Percentiles rank a stretch among this genome's conserved stretches.
phyloP scores from a whole-genome alignment of 1,284 basidiomycete species.

The Xanthoconium separans region DNA sequence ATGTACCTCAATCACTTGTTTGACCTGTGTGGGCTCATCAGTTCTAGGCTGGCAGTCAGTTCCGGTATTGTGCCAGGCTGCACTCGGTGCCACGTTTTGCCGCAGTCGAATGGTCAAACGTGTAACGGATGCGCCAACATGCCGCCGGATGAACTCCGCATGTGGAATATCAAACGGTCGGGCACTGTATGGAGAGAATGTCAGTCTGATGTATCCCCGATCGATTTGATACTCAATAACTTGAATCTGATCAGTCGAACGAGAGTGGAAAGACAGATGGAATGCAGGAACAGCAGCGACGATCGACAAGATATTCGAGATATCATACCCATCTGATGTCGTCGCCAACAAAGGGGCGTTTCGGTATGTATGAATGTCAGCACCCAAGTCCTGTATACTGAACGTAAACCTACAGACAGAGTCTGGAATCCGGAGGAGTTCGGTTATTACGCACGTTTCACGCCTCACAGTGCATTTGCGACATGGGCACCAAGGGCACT shows the following conservation, averaged over 20 bases:
- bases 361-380: conserved; percentile 39
- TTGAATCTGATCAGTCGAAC: conserved; percentile 23
- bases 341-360: conserved; percentile 43
- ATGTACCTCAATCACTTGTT: conserved; percentile 19
- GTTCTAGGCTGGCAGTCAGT: conserved; percentile 49
- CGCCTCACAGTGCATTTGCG: conserved; percentile 62
- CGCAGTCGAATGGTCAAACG: conserved; percentile 31
- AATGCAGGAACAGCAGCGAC: conserved; percentile 36
- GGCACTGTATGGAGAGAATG: conserved; percentile 37
- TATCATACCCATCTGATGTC: conserved; percentile 34
- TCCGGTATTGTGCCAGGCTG: conserved; percentile 46
- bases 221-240: conserved; percentile 14
- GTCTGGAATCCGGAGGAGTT: conserved; percentile 30
- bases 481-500: conserved; percentile 52
- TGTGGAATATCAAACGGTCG: conserved; percentile 33
- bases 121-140: conserved; percentile 26
- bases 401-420: conserved; percentile 22
- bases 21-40: conserved; percentile 10
- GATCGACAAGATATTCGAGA: conserved; percentile 54
- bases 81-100: conserved; percentile 44
- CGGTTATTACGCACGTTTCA: conserved; percentile 57
- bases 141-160: conserved; percentile 24
- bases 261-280: conserved; percentile 52
- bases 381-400: conserved; percentile 2
- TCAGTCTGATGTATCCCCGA: conserved; percentile 22